Conservation (phyloP, 2,329 filamentous ascomycete species). For the Fusarium pseudocircinatum region DNA sequence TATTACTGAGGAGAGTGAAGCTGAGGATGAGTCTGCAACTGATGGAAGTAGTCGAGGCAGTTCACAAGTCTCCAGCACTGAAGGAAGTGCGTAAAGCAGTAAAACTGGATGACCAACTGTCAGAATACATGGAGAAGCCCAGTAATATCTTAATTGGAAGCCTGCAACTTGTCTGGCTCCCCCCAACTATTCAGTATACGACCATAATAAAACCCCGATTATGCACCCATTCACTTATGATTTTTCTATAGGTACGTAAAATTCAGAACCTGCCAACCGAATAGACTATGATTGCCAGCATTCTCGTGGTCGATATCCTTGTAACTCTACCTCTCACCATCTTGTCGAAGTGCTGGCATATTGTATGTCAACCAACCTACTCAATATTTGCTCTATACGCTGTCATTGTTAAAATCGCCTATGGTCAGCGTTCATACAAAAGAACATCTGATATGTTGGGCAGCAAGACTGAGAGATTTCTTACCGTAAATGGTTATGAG, state of each 20-base stretch:
- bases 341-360: background rate
- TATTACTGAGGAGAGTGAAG: constrained; percentile 13
- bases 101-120: background rate
- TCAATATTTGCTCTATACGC: background rate
- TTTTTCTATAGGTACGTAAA: background rate
- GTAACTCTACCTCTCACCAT: background rate
- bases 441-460: background rate
- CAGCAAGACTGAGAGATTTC: background rate
- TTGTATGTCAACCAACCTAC: background rate
- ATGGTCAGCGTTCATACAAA: background rate
- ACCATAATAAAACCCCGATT: background rate
- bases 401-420: background rate
- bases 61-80: background rate
- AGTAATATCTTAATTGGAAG: background rate
- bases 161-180: background rate
- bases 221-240: background rate
- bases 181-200: background rate
- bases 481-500: constrained; percentile 2
- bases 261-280: background rate
- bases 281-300: background rate
- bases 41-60: background rate
- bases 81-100: background rate
- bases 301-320: background rate
- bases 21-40: background rate
- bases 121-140: background rate